phyloP scores from a whole-genome alignment of 805 yeast species.

The Pichia pseudocactophila region DNA sequence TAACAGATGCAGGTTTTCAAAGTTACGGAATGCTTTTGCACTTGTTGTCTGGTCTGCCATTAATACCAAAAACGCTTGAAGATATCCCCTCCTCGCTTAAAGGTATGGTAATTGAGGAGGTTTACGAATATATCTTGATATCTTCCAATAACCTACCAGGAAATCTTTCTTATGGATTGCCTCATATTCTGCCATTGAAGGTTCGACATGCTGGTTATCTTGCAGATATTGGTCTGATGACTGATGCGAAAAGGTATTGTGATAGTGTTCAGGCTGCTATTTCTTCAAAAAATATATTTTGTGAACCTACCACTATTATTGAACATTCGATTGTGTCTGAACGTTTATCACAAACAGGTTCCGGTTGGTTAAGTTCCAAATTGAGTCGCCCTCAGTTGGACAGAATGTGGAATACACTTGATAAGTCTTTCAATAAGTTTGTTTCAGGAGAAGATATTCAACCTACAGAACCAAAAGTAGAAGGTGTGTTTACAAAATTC shows the following conservation, averaged over 20 bases:
- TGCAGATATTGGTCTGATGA: conserved; percentile 54
- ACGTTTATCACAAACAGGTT: conserved; percentile 38
- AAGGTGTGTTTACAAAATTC: conserved; percentile 61
- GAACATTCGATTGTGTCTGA: conserved; percentile 33
- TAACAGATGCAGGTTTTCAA: conserved; percentile 28
- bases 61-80: conserved; percentile 17
- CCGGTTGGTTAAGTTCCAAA: conserved; percentile 69
- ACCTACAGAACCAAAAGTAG: conserved; percentile 30
- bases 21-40: conserved; percentile 34
- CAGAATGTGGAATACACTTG: conserved; percentile 81
- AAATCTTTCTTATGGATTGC: conserved; percentile 26
- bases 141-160: conserved; percentile 28
- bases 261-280: conserved; percentile 39
- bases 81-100: conserved; percentile 30
- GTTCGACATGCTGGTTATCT: conserved; percentile 58
- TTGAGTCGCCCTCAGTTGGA: conserved; percentile 35
- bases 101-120: conserved; percentile 50
- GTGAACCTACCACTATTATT: conserved; percentile 27
- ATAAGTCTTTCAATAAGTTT: conserved; percentile 66
- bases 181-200: conserved; percentile 52
- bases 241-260: conserved; percentile 54
- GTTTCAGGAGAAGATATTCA: conserved; percentile 78
- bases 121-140: conserved; percentile 50
- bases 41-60: conserved; percentile 24
- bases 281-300: conserved; percentile 30